A percentile compares a stretch with the other conserved stretches of the same genome.
phyloP scores from a whole-genome alignment of 2,329 filamentous ascomycete genomes.

The Fusarium caatingaense region DNA sequence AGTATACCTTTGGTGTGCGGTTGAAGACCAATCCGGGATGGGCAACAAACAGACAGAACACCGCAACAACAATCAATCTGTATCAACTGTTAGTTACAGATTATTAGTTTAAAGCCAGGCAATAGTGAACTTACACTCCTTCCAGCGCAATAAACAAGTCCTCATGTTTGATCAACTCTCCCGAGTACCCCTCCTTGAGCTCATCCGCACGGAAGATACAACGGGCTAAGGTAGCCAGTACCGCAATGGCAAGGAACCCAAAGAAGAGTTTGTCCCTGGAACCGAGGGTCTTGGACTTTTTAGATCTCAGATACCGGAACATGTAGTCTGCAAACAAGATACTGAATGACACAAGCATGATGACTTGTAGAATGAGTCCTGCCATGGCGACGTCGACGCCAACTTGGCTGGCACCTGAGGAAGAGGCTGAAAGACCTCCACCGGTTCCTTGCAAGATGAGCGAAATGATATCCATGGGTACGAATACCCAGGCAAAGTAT shows the following conservation, averaged over 20 bases:
- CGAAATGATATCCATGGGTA: constrained; percentile 62
- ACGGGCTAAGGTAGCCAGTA: constrained; percentile 65
- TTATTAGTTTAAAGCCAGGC: neutral
- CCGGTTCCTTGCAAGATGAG: constrained; percentile 63
- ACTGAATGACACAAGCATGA: constrained; percentile 59
- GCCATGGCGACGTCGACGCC: constrained; percentile 62
- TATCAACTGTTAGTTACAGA: neutral
- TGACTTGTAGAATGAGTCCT: constrained; percentile 62
- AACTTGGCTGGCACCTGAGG: constrained; percentile 51
- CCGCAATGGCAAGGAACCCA: constrained; percentile 59
- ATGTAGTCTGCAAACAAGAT: constrained; percentile 56
- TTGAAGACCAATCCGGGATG: constrained; percentile 22
- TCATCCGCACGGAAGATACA: constrained; percentile 68
- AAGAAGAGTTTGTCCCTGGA: constrained; percentile 41
- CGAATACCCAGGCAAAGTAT: constrained; percentile 54
- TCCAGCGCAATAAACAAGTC: constrained; percentile 58
- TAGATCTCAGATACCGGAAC: constrained; percentile 38
- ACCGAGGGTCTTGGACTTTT: neutral
- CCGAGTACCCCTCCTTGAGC: constrained; percentile 65
- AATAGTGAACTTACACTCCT: constrained; percentile 46
- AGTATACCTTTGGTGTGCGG: neutral
- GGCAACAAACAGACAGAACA: constrained; percentile 17
- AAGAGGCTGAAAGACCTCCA: constrained; percentile 56
- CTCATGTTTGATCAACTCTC: constrained; percentile 59
- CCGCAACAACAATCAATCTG: constrained; percentile 29